Conservation (phyloP, 352 stramenopile genomes). For the Pythium dissimile region DNA sequence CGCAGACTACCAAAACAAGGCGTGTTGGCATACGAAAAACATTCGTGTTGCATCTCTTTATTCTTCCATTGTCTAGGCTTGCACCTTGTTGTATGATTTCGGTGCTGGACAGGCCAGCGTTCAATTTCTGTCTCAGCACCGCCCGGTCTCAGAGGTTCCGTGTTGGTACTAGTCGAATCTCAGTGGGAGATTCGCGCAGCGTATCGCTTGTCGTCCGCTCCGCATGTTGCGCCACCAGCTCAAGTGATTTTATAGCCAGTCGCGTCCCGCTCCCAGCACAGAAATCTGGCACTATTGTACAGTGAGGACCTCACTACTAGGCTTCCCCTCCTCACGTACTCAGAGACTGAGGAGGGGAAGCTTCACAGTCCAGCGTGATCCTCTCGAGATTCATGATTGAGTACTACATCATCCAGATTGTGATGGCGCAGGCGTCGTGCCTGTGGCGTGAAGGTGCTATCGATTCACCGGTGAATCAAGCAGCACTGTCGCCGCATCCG, state of each 20-base stretch:
- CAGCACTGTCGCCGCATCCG: no score
- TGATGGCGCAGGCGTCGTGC: no score
- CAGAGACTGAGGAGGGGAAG: no score
- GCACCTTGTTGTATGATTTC: not conserved
- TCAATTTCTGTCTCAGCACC: not conserved
- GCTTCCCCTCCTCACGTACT: no score
- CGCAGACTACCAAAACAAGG: not conserved
- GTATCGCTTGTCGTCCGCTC: not conserved
- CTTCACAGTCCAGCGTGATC: no score
- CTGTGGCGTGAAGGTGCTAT: no score
- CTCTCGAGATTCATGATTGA: no score
- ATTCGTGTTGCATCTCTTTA: not conserved
- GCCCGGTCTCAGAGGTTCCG: not conserved
- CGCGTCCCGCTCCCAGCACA: not conserved
- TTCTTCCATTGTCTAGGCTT: not conserved
- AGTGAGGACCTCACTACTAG: no score
- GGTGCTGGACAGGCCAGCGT: not conserved
- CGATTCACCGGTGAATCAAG: no score
- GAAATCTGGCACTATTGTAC: no score
- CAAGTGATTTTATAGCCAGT: no score
- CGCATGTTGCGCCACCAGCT: not conserved
- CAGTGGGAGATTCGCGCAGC: not conserved
- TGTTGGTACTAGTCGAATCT: not conserved
- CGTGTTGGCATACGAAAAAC: not conserved
- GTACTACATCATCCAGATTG: no score